Conservation (phyloP, 2,329 filamentous ascomycete species). For the Neofusicoccum laricinum region DNA sequence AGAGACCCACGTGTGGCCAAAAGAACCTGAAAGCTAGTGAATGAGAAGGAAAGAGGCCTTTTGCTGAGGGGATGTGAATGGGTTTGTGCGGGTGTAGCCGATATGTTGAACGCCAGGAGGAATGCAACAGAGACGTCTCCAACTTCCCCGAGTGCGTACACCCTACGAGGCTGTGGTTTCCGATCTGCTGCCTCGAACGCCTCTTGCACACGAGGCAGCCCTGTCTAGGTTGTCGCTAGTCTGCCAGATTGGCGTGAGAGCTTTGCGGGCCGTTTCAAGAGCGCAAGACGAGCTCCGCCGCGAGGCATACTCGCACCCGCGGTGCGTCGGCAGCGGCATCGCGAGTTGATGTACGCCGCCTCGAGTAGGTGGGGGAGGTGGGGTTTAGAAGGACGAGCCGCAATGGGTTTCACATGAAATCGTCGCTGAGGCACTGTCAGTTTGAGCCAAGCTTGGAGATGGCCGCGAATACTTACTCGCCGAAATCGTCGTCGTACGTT, state of each 20-base stretch:
- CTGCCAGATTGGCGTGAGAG: slow-evolving; percentile 11
- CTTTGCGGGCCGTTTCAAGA: slow-evolving; percentile 10
- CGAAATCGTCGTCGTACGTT: slow-evolving; percentile 79
- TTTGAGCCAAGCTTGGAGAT: slow-evolving; percentile 1
- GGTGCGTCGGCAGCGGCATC: slow-evolving; percentile 6
- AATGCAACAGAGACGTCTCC: slow-evolving; percentile 8
- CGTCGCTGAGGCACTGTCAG: slow-evolving; percentile 32
- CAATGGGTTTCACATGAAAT: slow-evolving; percentile 35
- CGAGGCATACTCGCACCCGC: slow-evolving; percentile 5
- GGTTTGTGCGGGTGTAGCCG: not conserved
- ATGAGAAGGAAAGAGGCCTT: not conserved
- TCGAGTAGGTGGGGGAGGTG: slow-evolving; percentile 13
- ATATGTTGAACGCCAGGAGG: not conserved
- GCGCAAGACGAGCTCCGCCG: slow-evolving; percentile 10
- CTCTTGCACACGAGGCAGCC: slow-evolving; percentile 10
- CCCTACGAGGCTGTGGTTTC: slow-evolving; percentile 7
- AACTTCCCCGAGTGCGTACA: not conserved
- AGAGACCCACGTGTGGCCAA: slow-evolving; percentile 7
- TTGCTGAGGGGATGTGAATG: not conserved
- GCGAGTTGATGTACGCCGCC: slow-evolving; percentile 9
- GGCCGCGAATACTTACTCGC: slow-evolving; percentile 62
- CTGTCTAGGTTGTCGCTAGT: slow-evolving; percentile 2
- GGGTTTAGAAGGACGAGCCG: slow-evolving; percentile 5
- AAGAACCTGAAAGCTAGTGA: slow-evolving; percentile 3
- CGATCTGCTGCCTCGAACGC: not conserved